Conservation (phyloP, 2,329 filamentous ascomycete species). For the Aspergillus neotritici region DNA sequence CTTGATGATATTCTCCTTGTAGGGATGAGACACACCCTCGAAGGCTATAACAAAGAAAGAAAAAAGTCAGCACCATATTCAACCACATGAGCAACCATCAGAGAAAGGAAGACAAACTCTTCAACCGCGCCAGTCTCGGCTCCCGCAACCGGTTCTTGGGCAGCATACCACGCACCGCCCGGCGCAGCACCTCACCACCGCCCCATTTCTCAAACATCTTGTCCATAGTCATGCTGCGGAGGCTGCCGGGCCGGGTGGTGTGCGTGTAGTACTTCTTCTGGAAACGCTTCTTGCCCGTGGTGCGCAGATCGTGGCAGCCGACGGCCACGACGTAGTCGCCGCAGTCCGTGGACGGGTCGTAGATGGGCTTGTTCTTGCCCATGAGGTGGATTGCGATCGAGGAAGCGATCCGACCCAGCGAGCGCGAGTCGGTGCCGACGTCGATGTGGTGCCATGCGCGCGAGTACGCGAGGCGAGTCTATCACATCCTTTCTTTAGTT, state of each 20-base stretch:
- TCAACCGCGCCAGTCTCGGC: conserved; percentile 78
- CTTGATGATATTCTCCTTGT: conserved; percentile 77
- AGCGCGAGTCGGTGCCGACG: conserved; percentile 62
- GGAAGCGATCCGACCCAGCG: conserved; percentile 84
- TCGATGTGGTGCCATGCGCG: conserved; percentile 92
- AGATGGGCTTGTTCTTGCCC: conserved; percentile 99
- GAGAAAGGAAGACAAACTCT: conserved; percentile 48
- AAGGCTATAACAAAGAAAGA: conserved; percentile 56
- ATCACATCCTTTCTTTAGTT: neutral
- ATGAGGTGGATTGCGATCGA: conserved; percentile 83
- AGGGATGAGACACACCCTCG: conserved; percentile 87
- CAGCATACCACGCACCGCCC: conserved; percentile 93
- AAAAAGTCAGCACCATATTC: no score
- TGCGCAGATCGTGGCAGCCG: conserved; percentile 78
- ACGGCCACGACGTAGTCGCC: conserved; percentile 97
- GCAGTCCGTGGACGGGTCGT: conserved; percentile 94
- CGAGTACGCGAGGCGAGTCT: conserved; percentile 96
- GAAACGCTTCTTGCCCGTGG: conserved; percentile 84
- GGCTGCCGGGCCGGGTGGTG: conserved; percentile 78
- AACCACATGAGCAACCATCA: neutral
- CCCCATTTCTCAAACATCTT: conserved; percentile 90
- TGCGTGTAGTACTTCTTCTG: conserved; percentile 97
- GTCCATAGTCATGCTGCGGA: conserved; percentile 91
- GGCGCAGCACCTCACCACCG: conserved; percentile 81
- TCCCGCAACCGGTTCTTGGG: conserved; percentile 93